Percentiles rank a stretch among this genome's conserved stretches.
phyloP scores from a whole-genome alignment of 768 basidiomycete genomes.

The Auricularia sp. region DNA sequence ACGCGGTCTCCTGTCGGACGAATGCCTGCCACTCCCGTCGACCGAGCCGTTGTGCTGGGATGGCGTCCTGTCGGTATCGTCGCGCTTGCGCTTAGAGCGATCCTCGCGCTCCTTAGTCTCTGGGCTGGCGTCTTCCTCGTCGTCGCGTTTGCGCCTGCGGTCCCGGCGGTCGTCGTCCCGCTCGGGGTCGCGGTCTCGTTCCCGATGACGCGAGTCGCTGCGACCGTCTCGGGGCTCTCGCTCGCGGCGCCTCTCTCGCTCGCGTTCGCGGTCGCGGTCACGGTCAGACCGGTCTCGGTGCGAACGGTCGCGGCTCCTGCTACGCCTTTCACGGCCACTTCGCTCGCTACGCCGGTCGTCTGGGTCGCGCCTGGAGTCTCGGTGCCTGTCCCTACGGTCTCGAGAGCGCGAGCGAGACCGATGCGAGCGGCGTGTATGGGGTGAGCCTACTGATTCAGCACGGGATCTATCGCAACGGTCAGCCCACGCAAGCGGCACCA shows the following conservation, averaged over 20 bases:
- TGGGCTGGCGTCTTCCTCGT: constrained; percentile 45
- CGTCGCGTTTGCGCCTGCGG: constrained; percentile 58
- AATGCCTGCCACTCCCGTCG: constrained; percentile 5
- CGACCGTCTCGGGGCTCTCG: constrained; percentile 44
- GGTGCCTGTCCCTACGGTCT: constrained; percentile 43
- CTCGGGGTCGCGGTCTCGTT: constrained; percentile 37
- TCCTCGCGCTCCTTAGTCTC: constrained; percentile 40
- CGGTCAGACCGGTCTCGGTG: constrained; percentile 30
- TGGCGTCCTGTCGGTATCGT: constrained; percentile 35
- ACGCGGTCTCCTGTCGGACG: not conserved
- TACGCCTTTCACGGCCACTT: constrained; percentile 10
- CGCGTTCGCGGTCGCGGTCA: constrained; percentile 6
- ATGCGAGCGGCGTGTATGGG: constrained; percentile 62
- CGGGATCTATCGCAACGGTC: constrained; percentile 38
- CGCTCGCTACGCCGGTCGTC: constrained; percentile 30
- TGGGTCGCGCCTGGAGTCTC: constrained; percentile 24
- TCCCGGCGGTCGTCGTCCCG: constrained; percentile 42
- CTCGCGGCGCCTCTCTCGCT: constrained; percentile 31
- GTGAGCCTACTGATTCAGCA: constrained; percentile 69
- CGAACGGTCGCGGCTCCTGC: constrained; percentile 27
- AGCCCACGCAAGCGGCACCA: constrained; percentile 6
- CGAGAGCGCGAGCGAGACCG: constrained; percentile 60
- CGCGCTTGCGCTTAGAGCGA: constrained; percentile 57
- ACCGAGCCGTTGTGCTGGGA: constrained; percentile 16
- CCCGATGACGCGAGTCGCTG: constrained; percentile 33